A percentile compares a stretch with the other conserved stretches of the same genome.
Conservation (phyloP, 2,329 filamentous ascomycete genomes). For the Metarhizium guizhouense region DNA sequence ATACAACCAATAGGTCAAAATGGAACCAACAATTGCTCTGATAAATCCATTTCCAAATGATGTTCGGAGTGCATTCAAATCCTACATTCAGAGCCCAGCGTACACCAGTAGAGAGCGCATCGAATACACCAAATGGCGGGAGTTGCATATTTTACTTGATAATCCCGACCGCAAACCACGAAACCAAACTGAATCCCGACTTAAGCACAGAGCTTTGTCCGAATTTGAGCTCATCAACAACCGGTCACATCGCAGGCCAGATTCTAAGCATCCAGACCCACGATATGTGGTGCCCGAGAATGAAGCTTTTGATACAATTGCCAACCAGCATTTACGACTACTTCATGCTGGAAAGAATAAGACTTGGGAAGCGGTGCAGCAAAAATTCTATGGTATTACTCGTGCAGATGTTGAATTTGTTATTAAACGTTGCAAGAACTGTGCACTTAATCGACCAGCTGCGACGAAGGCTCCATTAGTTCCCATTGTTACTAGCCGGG, state of each 20-base stretch:
- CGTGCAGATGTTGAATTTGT: too few relatives aligned
- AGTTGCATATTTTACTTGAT: conserved; percentile 3
- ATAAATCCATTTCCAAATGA: conserved; percentile 5
- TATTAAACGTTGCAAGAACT: too few relatives aligned
- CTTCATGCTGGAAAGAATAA: conserved; percentile 3
- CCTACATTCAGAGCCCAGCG: background rate
- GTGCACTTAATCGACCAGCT: too few relatives aligned
- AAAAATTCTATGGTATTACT: too few relatives aligned
- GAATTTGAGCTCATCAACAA: conserved; percentile 5
- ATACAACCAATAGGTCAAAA: background rate
- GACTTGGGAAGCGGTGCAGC: conserved; percentile 1
- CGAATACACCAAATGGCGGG: background rate
- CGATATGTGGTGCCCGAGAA: too few relatives aligned
- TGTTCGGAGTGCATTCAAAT: conserved; percentile 1
- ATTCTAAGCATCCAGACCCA: conserved; percentile 2
- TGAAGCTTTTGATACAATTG: conserved; percentile 4
- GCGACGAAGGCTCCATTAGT: too few relatives aligned
- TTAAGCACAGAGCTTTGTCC: conserved; percentile 1
- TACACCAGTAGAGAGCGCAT: conserved; percentile 2
- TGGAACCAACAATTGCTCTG: background rate
- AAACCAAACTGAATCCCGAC: conserved; percentile 2
- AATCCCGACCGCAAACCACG: too few relatives aligned
- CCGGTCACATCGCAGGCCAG: conserved; percentile 1
- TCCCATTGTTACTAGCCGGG: too few relatives aligned
- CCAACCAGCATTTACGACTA: conserved; percentile 3